Percentiles rank a stretch among this genome's conserved stretches.
Evolutionary conservation across 371 early-diverging fungal species (phyloP).

Genomic region (Actinomucor elegans): DNA sequence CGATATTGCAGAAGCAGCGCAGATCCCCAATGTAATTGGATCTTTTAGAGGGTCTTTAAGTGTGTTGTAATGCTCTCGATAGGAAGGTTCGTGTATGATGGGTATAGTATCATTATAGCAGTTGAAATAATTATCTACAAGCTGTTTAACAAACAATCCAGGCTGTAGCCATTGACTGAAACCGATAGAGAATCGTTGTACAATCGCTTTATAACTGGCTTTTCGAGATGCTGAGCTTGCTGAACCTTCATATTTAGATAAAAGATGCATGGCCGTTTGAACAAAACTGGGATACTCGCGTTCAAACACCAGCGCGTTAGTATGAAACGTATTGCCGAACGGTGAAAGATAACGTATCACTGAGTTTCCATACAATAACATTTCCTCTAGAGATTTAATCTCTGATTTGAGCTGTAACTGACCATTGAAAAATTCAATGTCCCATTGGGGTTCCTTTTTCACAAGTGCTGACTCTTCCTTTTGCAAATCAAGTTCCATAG

Average conservation of each 20-base stretch:
- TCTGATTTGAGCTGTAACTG: slow-evolving; percentile 2
- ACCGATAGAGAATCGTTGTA: neutral
- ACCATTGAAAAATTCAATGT: slow-evolving; percentile 1
- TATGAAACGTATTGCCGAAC: slow-evolving; percentile 11
- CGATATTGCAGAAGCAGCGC: neutral
- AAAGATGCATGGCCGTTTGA: slow-evolving; percentile 1
- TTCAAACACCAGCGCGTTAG: slow-evolving; percentile 4
- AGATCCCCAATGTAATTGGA: slow-evolving; percentile 16
- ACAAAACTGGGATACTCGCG: neutral
- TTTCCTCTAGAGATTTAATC: slow-evolving; percentile 10
- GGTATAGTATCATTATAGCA: slow-evolving; percentile 11
- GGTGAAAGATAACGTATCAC: slow-evolving; percentile 21
- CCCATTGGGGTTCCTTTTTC: slow-evolving; percentile 14
- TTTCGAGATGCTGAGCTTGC: neutral
- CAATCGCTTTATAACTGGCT: slow-evolving; percentile 1
- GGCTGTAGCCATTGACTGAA: neutral
- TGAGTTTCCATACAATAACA: slow-evolving; percentile 6
- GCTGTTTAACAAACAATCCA: neutral
- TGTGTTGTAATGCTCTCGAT: neutral
- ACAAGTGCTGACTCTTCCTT: slow-evolving; percentile 3
- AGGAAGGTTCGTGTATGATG: slow-evolving; percentile 17
- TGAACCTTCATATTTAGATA: neutral
- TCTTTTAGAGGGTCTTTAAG: slow-evolving; percentile 11
- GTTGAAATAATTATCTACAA: slow-evolving; percentile 11
- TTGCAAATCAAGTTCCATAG: slow-evolving; percentile 8